Evolutionary conservation across 2,329 filamentous ascomycete species (phyloP).

Genomic region (Coleophoma cylindrospora): DNA sequence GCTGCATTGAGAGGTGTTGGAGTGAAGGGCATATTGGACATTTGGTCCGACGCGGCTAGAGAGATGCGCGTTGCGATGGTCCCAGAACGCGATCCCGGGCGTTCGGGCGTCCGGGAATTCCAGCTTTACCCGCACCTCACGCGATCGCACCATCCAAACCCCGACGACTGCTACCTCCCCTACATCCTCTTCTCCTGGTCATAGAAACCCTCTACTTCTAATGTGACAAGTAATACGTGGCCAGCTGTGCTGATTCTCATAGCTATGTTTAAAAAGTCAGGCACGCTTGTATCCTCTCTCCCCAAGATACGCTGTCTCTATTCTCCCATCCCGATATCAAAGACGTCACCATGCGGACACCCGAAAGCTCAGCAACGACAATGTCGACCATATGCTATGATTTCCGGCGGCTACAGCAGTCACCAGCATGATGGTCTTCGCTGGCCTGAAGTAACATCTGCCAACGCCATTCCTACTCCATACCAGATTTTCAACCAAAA

Average conservation of each 20-base stretch:
- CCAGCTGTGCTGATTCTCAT: conserved; percentile 5
- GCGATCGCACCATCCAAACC: background rate
- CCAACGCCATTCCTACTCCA: conserved; percentile 50
- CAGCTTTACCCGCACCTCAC: no score
- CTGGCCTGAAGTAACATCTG: conserved; percentile 25
- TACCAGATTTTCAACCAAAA: conserved; percentile 76
- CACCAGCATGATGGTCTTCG: conserved; percentile 23
- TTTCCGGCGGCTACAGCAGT: conserved; percentile 29
- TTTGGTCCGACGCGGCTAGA: no score
- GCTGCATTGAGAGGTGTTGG: no score
- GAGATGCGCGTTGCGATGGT: no score
- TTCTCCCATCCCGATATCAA: conserved; percentile 23
- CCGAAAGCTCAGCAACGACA: conserved; percentile 12
- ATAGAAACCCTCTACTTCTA: background rate
- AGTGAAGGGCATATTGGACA: no score
- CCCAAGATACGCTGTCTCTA: conserved; percentile 28
- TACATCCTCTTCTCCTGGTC: background rate
- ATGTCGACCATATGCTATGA: conserved; percentile 30
- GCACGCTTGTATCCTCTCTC: conserved; percentile 27
- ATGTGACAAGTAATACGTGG: background rate
- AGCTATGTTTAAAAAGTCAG: conserved; percentile 41
- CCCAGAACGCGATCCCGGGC: no score
- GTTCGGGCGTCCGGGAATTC: no score
- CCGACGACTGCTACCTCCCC: background rate
- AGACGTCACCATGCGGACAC: conserved; percentile 21